A percentile compares a stretch with the other conserved stretches of the same genome.
phyloP scores from a whole-genome alignment of 169 alveolate genomes.

The Theileria equi region DNA sequence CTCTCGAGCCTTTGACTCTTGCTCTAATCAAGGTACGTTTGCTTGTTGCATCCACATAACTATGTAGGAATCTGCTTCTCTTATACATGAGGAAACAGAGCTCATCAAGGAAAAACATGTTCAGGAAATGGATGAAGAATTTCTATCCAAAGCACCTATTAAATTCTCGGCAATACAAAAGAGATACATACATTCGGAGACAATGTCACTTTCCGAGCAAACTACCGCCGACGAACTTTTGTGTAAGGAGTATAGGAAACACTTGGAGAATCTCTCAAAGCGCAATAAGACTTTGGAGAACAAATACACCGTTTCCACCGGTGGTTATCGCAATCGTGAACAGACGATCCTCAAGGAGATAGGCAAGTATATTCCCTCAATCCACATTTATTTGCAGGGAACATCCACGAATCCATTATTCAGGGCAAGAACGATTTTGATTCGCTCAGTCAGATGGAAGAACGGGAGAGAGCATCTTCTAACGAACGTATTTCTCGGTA shows the following conservation, averaged over 20 bases:
- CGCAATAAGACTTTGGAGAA: constrained; percentile 44
- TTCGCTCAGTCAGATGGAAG: constrained; percentile 18
- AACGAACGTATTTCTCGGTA: constrained; percentile 31
- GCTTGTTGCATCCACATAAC: not conserved
- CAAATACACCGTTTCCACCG: constrained; percentile 55
- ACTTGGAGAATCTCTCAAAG: constrained; percentile 32
- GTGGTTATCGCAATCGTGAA: constrained; percentile 41
- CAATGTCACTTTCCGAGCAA: constrained; percentile 27
- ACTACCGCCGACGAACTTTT: constrained; percentile 8
- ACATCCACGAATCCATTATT: constrained; percentile 17
- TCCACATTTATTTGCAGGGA: not conserved
- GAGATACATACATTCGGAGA: constrained; percentile 40
- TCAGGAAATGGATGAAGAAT: not conserved
- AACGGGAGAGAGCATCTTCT: constrained; percentile 17
- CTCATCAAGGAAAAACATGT: not conserved
- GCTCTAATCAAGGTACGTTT: constrained; percentile 7
- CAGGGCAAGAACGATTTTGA: constrained; percentile 18
- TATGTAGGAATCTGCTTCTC: constrained; percentile 26
- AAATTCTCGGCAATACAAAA: constrained; percentile 19
- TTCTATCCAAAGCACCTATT: not conserved
- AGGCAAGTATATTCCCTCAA: constrained; percentile 14
- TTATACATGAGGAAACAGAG: constrained; percentile 17
- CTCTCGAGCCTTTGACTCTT: constrained; percentile 2
- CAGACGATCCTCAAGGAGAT: constrained; percentile 23
- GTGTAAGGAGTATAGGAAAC: constrained; percentile 18